These are phyloP conservation scores for Suillus ampliporus DNA, from an alignment of 768 basidiomycete species.

Conservation along the genomic window DNA sequence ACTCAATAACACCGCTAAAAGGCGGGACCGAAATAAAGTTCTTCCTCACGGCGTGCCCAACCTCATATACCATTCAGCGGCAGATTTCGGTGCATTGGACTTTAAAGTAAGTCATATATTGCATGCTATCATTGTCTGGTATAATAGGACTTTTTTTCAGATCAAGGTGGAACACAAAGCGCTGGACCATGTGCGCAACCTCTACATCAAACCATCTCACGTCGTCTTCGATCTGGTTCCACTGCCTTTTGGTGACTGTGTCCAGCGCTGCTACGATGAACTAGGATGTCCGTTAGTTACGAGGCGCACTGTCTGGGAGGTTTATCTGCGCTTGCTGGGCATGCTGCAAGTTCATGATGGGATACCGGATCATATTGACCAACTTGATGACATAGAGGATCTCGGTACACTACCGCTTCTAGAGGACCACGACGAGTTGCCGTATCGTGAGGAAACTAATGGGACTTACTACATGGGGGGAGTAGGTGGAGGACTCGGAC, in stretches of 20 bases:
- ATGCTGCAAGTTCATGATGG: not conserved
- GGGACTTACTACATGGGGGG: slow-evolving; percentile 12
- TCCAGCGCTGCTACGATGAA: slow-evolving; percentile 16
- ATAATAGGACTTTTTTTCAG: not conserved
- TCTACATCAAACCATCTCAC: slow-evolving; percentile 39
- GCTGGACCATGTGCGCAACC: slow-evolving; percentile 18
- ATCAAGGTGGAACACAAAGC: not conserved
- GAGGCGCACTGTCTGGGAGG: slow-evolving; percentile 24
- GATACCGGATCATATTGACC: not conserved
- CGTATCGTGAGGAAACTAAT: not conserved
- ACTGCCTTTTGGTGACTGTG: slow-evolving; percentile 27
- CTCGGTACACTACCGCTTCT: not conserved
- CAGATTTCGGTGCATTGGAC: slow-evolving; percentile 33
- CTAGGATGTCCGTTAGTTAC: slow-evolving; percentile 30
- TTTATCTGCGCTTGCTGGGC: slow-evolving; percentile 6
- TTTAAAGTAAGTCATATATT: slow-evolving; percentile 37
- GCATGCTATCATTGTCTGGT: not conserved
- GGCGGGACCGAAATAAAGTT: slow-evolving; percentile 17
- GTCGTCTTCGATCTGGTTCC: slow-evolving; percentile 44
- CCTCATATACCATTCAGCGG: slow-evolving; percentile 35
- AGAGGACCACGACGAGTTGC: not conserved
- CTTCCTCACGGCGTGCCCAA: slow-evolving; percentile 46
- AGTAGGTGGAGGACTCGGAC: not conserved
- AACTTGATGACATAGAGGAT: not conserved
- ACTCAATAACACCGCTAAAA: slow-evolving; percentile 14